These are phyloP conservation scores for Thyridium curvatum DNA, from an alignment of 2,329 filamentous ascomycete genomes.

Conservation along the genomic window DNA sequence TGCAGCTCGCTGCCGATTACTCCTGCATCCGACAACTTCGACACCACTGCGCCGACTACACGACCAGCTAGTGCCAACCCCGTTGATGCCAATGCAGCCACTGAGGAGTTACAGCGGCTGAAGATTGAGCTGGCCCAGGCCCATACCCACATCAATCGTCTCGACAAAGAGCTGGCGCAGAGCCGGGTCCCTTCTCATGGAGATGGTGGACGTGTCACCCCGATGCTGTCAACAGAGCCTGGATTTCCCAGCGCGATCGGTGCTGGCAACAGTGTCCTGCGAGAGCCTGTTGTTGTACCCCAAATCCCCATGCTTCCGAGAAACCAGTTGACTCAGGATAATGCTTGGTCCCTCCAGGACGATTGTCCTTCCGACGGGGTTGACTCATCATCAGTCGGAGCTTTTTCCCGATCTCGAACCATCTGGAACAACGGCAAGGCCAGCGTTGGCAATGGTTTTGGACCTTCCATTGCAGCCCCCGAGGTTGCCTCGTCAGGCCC, in stretches of 20 bases:
- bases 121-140: slow-evolving; percentile 67
- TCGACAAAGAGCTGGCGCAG: slow-evolving; percentile 61
- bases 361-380: slow-evolving; percentile 51
- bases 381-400: slow-evolving; percentile 44
- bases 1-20: slow-evolving; percentile 58
- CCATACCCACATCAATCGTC: slow-evolving; percentile 61
- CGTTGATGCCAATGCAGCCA: slow-evolving; percentile 31
- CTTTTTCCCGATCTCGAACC: slow-evolving; percentile 46
- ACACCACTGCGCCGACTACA: slow-evolving; percentile 39
- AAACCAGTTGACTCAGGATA: slow-evolving; percentile 31
- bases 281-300: slow-evolving; percentile 21
- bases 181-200: slow-evolving; percentile 14
- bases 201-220: slow-evolving; percentile 49
- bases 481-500: slow-evolving; percentile 30
- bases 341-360: slow-evolving; percentile 46
- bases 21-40: slow-evolving; percentile 50
- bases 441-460: slow-evolving; percentile 21
- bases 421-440: slow-evolving; percentile 50
- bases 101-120: slow-evolving; percentile 59
- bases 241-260: slow-evolving; percentile 18
- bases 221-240: slow-evolving; percentile 32
- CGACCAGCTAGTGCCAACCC: slow-evolving; percentile 45
- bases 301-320: slow-evolving; percentile 5
- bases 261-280: slow-evolving; percentile 11
- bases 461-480: slow-evolving; percentile 13